These are phyloP conservation scores for Sugiyamaella valdiviana DNA, from an alignment of 805 yeast genomes.

Conservation along the genomic window DNA sequence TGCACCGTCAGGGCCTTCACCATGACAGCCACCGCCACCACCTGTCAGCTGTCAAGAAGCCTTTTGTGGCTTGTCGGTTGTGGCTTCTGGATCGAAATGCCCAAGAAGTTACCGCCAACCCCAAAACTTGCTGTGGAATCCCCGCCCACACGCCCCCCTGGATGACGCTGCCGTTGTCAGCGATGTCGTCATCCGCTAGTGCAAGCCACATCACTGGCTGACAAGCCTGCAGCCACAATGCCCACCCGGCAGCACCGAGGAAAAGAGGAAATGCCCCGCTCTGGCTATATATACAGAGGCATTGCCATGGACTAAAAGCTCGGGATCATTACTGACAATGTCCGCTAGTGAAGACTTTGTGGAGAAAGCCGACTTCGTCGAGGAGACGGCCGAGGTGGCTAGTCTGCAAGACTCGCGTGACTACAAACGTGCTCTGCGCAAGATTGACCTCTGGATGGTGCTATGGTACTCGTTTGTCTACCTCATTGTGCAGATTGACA, in stretches of 20 bases:
- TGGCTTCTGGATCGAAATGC: neutral
- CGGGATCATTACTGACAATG: no score
- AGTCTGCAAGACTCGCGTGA: neutral
- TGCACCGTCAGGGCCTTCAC: neutral
- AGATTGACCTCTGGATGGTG: conserved; percentile 4
- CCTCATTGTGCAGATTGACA: conserved; percentile 4
- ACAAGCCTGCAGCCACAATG: neutral
- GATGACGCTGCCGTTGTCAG: neutral
- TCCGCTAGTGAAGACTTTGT: neutral
- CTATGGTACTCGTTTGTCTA: conserved; percentile 7
- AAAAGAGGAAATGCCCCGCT: no score
- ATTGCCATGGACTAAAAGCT: no score
- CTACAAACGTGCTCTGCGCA: conserved; percentile 3
- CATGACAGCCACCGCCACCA: neutral
- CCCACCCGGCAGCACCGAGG: no score
- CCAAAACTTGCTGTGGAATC: neutral
- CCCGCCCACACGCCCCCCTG: neutral
- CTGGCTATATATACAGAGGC: no score
- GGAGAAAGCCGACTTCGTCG: neutral
- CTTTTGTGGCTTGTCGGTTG: neutral
- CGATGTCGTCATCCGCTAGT: neutral
- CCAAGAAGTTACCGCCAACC: neutral
- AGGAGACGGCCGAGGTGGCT: neutral
- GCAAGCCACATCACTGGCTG: no score
- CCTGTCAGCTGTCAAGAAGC: neutral